These are phyloP conservation scores for Euphorbia lathyris DNA, from an alignment of 345 rosid genomes.

Conservation along the genomic window DNA sequence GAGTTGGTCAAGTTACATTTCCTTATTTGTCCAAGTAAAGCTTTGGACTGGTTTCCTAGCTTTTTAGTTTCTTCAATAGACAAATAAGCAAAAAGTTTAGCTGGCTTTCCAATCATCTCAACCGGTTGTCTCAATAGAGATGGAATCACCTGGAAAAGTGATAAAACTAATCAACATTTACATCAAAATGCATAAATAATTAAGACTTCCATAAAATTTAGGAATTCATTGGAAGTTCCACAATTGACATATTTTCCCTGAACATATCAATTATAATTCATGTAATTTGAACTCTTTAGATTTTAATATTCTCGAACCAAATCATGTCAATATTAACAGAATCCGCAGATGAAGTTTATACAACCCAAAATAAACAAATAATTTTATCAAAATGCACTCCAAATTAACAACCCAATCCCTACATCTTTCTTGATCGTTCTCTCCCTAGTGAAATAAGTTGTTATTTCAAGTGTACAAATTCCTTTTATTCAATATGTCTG, in stretches of 20 bases:
- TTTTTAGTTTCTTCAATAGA: slow-evolving; percentile 47
- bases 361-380: background rate
- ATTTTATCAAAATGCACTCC: background rate
- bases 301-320: background rate
- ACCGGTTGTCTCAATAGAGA: slow-evolving; percentile 40
- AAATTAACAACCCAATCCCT: background rate
- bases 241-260: background rate
- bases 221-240: background rate
- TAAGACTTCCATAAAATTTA: background rate
- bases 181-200: background rate
- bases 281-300: background rate
- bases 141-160: slow-evolving; percentile 72
- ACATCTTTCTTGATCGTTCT: no score
- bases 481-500: no score
- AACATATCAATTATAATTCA: background rate
- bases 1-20: slow-evolving; percentile 70
- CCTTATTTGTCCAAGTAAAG: slow-evolving; percentile 52
- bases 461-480: no score
- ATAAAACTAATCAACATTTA: background rate
- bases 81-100: slow-evolving; percentile 60
- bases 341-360: no score
- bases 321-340: background rate
- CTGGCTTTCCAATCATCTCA: slow-evolving; percentile 31
- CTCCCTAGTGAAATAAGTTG: no score
- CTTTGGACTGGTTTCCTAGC: slow-evolving; percentile 27